Base-by-base conservation (phyloP, 768 basidiomycete genomes). In the Termitomyces sp. region DNA sequence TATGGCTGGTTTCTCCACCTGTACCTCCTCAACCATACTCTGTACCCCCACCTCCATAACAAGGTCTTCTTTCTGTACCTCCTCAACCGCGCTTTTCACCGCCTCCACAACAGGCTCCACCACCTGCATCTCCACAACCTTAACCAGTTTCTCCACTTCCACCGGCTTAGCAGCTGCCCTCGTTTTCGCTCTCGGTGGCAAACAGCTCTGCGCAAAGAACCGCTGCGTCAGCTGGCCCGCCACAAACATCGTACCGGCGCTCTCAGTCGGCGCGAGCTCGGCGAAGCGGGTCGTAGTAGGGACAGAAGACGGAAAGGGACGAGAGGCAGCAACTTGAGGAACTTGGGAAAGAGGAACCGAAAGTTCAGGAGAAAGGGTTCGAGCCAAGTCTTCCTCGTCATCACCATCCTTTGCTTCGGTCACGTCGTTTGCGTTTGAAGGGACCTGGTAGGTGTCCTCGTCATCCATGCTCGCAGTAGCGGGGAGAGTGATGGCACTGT, bases 181-280 rank as follows among this genome's bases (percentile, higher is more conserved):
- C 7, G 23, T 38, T 38, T 27, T 51, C 6, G 16, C 37, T 50
- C n/a, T 56, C 4, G 54, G 59, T 6, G 50, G 56, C 17, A 65
- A 40, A 44, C 59, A 62, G 31, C 62, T 65, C 37, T 59, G 57
- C 11, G 62, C 42, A 37, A 65, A 65, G 25, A 63, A 51, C 2
- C 58, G 19, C 9, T 54, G 56, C 3, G 64, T 65, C 35, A 61
- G 41, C 12, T 48, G 51, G 9, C 62, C 57, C 21, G 58, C 53
- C 11, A 57, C 23, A 38, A 55, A 50, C 17, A 51, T 25, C 27
- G 5, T 19, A 3, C 17, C n/a, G 14, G 41, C 43, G 41, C 6
- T 43, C 35, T 38, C 35, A 29, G 11, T 19, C 25, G 35, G 46
- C 29, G 32, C 29, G 6, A 46, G 31, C 3, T 32, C 21, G 3